A percentile compares a stretch with the other conserved stretches of the same genome.
Conservation (phyloP, 306 rosid species). For the Corylus heterophylla region DNA sequence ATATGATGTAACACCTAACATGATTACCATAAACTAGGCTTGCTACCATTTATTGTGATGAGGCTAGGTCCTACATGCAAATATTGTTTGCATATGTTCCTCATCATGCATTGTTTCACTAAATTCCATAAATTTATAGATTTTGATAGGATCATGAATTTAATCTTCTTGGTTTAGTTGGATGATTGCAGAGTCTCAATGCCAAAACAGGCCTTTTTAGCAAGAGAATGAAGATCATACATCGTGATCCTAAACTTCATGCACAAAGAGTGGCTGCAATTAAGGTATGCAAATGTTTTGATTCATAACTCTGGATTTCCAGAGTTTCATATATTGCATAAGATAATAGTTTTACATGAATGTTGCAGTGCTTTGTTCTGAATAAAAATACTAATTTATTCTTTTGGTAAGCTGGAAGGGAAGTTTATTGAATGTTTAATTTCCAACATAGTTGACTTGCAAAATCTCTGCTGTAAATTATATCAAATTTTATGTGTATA, state of each 20-base stretch:
- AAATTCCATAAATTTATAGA: background rate
- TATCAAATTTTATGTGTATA: slow-evolving; percentile 35
- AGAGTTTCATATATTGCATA: background rate
- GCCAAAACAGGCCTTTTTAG: slow-evolving; percentile 96
- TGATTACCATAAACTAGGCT: background rate
- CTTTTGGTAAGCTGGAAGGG: background rate
- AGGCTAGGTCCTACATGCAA: slow-evolving; percentile 8
- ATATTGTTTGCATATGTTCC: slow-evolving; percentile 10
- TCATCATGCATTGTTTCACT: slow-evolving; percentile 3
- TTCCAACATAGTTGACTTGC: background rate
- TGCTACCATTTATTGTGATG: background rate
- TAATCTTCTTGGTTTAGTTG: slow-evolving; percentile 75
- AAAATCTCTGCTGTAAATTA: background rate
- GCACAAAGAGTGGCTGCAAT: slow-evolving; percentile 96
- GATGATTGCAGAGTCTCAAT: slow-evolving; percentile 95
- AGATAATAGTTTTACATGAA: background rate
- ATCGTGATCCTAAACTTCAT: slow-evolving; percentile 77
- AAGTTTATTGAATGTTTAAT: background rate
- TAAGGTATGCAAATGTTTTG: slow-evolving; percentile 56
- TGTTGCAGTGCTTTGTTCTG: background rate
- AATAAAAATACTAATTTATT: background rate
- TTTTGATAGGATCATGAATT: slow-evolving; percentile 40
- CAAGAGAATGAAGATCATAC: slow-evolving; percentile 96
- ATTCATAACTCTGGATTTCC: slow-evolving; percentile 17
- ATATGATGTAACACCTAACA: background rate